Percentiles rank a stretch among this genome's conserved stretches.
These are phyloP conservation scores for Tricladium varicosporioides DNA, from an alignment of 2,329 filamentous ascomycete species.

Conservation along the genomic window DNA sequence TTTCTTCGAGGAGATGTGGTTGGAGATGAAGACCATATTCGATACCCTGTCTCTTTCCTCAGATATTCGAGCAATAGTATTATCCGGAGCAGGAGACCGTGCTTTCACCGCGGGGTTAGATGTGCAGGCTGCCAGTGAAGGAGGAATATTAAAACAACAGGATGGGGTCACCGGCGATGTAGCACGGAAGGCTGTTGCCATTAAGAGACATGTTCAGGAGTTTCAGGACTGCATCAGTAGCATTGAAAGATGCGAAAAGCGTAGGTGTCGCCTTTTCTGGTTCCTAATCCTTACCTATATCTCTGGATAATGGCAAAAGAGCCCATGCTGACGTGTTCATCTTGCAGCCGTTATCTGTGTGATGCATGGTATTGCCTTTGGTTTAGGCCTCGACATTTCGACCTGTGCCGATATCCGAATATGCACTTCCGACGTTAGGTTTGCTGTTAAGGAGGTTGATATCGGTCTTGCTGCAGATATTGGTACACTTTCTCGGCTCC, in stretches of 20 bases:
- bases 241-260: conserved; percentile 87
- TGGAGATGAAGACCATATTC: conserved; percentile 74
- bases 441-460: conserved; percentile 79
- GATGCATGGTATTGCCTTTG: conserved; percentile 75
- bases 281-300: neutral
- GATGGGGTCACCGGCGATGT: conserved; percentile 46
- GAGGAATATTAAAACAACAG: conserved; percentile 41
- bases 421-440: conserved; percentile 54
- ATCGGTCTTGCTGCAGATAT: conserved; percentile 80
- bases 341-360: conserved; percentile 72
- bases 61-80: conserved; percentile 71
- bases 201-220: conserved; percentile 69
- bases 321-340: neutral
- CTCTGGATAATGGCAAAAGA: neutral
- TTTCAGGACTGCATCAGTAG: conserved; percentile 78
- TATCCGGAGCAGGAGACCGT: conserved; percentile 77
- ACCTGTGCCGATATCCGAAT: conserved; percentile 71
- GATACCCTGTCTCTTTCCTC: conserved; percentile 67
- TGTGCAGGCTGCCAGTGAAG: conserved; percentile 65
- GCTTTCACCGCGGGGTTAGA: conserved; percentile 88
- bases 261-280: conserved; percentile 42
- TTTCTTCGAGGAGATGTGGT: conserved; percentile 83
- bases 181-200: conserved; percentile 58
- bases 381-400: conserved; percentile 73
- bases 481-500: conserved; percentile 70